A percentile compares a stretch with the other conserved stretches of the same genome.
These are phyloP conservation scores for Fusarium euwallaceae DNA, from an alignment of 2,329 filamentous ascomycete genomes.

Conservation along the genomic window DNA sequence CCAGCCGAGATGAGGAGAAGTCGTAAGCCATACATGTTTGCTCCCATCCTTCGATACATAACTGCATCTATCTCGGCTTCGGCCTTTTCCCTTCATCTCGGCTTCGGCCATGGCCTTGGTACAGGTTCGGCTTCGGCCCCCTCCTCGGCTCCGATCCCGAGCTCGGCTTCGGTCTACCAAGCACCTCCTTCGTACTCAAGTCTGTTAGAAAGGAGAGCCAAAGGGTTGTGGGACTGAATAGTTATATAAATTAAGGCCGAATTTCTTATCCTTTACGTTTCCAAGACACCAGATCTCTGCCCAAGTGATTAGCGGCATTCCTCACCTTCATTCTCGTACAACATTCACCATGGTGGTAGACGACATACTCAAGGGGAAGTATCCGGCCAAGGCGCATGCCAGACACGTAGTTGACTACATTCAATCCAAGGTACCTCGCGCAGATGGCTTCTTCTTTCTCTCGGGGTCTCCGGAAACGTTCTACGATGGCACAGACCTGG, in stretches of 20 bases:
- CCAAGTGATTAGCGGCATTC: neutral
- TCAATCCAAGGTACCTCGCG: neutral
- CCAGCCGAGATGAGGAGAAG: neutral
- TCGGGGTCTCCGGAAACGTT: neutral
- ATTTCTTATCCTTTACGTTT: neutral
- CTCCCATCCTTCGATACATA: neutral
- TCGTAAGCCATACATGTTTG: neutral
- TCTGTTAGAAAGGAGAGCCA: neutral
- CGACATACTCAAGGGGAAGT: neutral
- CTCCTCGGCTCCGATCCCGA: neutral
- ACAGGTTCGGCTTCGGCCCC: neutral
- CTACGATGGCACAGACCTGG: neutral
- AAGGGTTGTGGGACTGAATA: neutral
- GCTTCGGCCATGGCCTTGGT: neutral
- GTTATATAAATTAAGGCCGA: neutral
- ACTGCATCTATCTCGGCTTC: neutral
- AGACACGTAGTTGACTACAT: neutral
- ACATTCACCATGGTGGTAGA: neutral
- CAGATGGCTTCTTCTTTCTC: neutral
- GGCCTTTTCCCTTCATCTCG: neutral
- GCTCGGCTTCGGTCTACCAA: neutral
- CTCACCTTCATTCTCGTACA: neutral
- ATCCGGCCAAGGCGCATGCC: neutral
- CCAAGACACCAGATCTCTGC: neutral
- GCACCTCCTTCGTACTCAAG: neutral